Evolutionary conservation across 2,329 filamentous ascomycete species (phyloP), one percentile per base, ranked within the genome.

Genomic region (Fusarium sp.): DNA sequence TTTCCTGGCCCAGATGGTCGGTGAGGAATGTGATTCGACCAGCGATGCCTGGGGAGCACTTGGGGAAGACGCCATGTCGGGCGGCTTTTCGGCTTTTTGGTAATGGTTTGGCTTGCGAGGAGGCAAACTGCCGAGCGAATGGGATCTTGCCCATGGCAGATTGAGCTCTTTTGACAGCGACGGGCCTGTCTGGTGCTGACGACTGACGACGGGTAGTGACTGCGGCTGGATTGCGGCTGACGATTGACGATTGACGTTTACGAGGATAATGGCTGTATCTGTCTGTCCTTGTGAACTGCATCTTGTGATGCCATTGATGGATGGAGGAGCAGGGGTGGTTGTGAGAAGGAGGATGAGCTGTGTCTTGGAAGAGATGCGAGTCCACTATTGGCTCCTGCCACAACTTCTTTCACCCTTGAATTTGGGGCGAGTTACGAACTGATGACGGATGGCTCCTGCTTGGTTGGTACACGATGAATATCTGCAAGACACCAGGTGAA

Each of bases 21-120:
- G 77, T 70, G 76, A 79, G 77, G 69, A 76, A 78, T 79, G 72
- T 79, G 77, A 79, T 79, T 79, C 77, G 76, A 74, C 72, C 57
- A 66, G 60, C 25, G 45, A 72, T 30, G 66, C 57, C 72, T 47
- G 70, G 63, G 68, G 68, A 70, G 64, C 57, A 54, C 54, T 65
- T 65, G 67, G 66, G 57, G 56, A 65, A 68, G 61, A 63, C 66
- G 63, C 68, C 61, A 70, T 43, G 69, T 58, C 58, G n/a, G 63
- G 63, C 65, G 71, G 57, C 68, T 76, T 60, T 65, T 75, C 57
- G 63, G 63, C 62, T 64, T 70, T 66, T 66, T 60, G 54, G 57
- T 61, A 68, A 33, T 66, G 66, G 67, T 77, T 71, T 78, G 63
- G 65, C 66, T 69, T 69, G 62, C 66, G 62, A 69, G 63, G 72